Evolutionary conservation across 2,329 filamentous ascomycete genomes (phyloP).

Genomic region (Xylariomycetidae sp.): DNA sequence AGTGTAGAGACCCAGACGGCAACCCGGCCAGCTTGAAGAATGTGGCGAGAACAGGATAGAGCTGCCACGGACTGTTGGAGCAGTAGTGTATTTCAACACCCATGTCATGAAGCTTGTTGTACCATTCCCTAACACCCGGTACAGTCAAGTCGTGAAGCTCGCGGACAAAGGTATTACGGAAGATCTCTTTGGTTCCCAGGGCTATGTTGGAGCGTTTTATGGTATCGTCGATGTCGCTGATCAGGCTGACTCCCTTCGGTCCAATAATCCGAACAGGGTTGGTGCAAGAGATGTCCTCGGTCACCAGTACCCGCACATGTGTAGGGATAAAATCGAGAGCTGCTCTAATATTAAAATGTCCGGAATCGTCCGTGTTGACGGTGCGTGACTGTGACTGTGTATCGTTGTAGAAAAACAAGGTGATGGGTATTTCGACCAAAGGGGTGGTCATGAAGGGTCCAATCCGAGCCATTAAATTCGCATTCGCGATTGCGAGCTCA

Average conservation of each 20-base stretch:
- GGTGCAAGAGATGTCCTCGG: slow-evolving; percentile 74
- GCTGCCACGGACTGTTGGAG: slow-evolving; percentile 98
- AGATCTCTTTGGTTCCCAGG: slow-evolving; percentile 84
- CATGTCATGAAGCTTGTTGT: slow-evolving; percentile 66
- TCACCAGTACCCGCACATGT: slow-evolving; percentile 79
- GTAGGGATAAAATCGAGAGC: slow-evolving; percentile 87
- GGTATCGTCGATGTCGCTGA: slow-evolving; percentile 97
- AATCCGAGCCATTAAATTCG: slow-evolving; percentile 79
- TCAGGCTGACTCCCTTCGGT: slow-evolving; percentile 76
- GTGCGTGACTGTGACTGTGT: slow-evolving; percentile 75
- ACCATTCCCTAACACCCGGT: slow-evolving; percentile 87
- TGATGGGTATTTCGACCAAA: slow-evolving; percentile 70
- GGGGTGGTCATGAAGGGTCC: slow-evolving; percentile 87
- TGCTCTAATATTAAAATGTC: slow-evolving; percentile 78
- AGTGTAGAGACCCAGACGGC: slow-evolving; percentile 82
- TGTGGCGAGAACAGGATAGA: slow-evolving; percentile 81
- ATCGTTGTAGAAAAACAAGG: slow-evolving; percentile 93
- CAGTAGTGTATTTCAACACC: slow-evolving; percentile 93
- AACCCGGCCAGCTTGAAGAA: slow-evolving; percentile 78
- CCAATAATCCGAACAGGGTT: slow-evolving; percentile 74
- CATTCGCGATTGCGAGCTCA: slow-evolving; percentile 74
- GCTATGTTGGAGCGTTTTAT: slow-evolving; percentile 92
- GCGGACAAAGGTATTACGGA: slow-evolving; percentile 90
- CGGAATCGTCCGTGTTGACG: slow-evolving; percentile 77
- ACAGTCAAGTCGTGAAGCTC: slow-evolving; percentile 77